Evolutionary conservation across 2,329 filamentous ascomycete genomes (phyloP), one percentile per base, ranked within the genome.

Genomic region (Calonectria leucothoes): DNA sequence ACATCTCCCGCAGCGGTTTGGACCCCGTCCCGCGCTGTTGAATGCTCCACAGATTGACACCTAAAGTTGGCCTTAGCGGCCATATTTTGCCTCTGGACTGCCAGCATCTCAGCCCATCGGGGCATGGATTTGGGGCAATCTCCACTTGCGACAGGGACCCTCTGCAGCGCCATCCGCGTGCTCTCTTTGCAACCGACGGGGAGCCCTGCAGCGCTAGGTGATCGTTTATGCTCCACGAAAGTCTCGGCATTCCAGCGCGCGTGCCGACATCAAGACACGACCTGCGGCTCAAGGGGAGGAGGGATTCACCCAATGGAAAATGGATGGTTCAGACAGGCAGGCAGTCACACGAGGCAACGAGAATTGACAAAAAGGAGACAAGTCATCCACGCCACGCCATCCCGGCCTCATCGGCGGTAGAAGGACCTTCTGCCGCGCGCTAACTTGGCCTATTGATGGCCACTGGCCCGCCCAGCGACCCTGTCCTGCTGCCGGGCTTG

Each of bases 121-220:
- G 37, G 59, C 59, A 42, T 63, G 59, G 25, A 31, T 63, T 45
- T 5, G 37, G 35, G 59, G 37, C 59, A 63, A 63, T 63, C 59
- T 45, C 59, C 59, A 63, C 59, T 17, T 20, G n/a, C 25, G 25
- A 63, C 59, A 63, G 59, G 59, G 59, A 23, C 35, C 59, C 45
- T 45, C 59, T 42, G 59, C 59, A 63, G 59, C 59, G 59, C 59
- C 45, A 63, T 63, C 59, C 25, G 23, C 31, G 33, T 59, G 55
- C 55, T 59, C 31, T 45, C 35, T 31, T 31, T 39, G 27, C 35
- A 42, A 63, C 55, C 31, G 55, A 59, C 55, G n/a, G 33, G 59
- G 59, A 63, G 59, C 59, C 59, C 45, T 63, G 59, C 25, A 63
- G 59, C 59, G 35, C 35, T 45, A 63, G 59, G 37, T 63, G 35